phyloP scores from a whole-genome alignment of 2,329 filamentous ascomycete species.

The Huntiella decipiens region DNA sequence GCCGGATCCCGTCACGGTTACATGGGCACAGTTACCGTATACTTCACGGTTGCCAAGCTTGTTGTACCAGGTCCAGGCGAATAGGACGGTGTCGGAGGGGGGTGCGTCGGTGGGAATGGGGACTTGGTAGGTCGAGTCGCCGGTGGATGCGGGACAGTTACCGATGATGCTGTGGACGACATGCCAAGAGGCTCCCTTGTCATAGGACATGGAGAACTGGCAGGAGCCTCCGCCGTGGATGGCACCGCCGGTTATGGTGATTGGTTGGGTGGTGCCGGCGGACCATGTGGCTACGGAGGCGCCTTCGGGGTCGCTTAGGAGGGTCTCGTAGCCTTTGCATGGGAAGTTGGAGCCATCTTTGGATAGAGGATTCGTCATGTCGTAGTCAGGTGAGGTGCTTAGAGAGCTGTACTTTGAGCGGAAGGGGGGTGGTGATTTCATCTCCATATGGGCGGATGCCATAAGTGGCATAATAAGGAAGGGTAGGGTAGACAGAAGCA shows the following conservation, averaged over 20 bases:
- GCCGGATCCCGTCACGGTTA: constrained; percentile 25
- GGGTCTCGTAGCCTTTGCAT: constrained; percentile 31
- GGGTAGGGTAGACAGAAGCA: neutral
- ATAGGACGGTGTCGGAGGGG: constrained; percentile 27
- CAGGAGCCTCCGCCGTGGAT: constrained; percentile 41
- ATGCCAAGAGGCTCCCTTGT: constrained; percentile 38
- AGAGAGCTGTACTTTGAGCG: constrained; percentile 16
- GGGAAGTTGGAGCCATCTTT: constrained; percentile 34
- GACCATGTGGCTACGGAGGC: constrained; percentile 29
- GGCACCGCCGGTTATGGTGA: constrained; percentile 34
- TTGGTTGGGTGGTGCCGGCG: constrained; percentile 31
- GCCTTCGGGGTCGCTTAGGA: constrained; percentile 18
- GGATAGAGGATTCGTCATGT: constrained; percentile 38
- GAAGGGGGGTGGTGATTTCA: constrained; percentile 17
- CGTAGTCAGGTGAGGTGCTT: constrained; percentile 27
- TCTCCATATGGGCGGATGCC: constrained; percentile 17
- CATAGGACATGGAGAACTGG: constrained; percentile 42
- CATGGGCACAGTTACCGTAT: constrained; percentile 50
- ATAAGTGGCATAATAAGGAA: constrained; percentile 9
- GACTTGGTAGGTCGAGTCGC: constrained; percentile 29
- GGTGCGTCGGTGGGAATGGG: constrained; percentile 33
- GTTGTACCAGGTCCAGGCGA: constrained; percentile 48
- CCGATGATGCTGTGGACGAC: constrained; percentile 25
- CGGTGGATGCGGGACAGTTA: constrained; percentile 18
- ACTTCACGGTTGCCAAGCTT: constrained; percentile 44